Evolutionary conservation across 2,329 filamentous ascomycete species (phyloP).

Genomic region (Rutstroemia sp.): DNA sequence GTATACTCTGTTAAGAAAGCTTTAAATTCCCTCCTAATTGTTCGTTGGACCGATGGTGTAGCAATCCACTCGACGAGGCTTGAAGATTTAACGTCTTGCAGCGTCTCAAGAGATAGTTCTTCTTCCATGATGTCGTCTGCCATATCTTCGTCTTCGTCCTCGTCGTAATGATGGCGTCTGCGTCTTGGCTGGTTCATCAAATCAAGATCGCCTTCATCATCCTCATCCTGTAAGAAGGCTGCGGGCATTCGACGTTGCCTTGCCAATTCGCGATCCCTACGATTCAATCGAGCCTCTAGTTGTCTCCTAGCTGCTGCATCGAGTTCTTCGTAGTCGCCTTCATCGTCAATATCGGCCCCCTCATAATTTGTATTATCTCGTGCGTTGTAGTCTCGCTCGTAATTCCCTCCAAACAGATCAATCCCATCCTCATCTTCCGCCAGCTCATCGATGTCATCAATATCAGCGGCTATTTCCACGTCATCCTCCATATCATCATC

Average conservation of each 20-base stretch:
- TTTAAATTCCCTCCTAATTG: conserved; percentile 95
- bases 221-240: conserved; percentile 68
- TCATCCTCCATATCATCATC: conserved; percentile 66
- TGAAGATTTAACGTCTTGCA: conserved; percentile 87
- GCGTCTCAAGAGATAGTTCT: conserved; percentile 83
- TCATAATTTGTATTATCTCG: conserved; percentile 65
- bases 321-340: conserved; percentile 65
- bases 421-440: conserved; percentile 77
- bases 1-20: conserved; percentile 94
- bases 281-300: conserved; percentile 66
- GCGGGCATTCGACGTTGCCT: conserved; percentile 60
- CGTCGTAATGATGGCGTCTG: conserved; percentile 84
- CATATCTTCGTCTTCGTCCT: conserved; percentile 88
- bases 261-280: conserved; percentile 65
- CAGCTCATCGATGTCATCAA: conserved; percentile 73
- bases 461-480: conserved; percentile 62
- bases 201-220: conserved; percentile 78
- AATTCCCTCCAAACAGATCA: conserved; percentile 68
- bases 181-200: conserved; percentile 79
- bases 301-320: conserved; percentile 58
- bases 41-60: conserved; percentile 80
- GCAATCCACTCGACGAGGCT: conserved; percentile 95
- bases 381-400: conserved; percentile 61
- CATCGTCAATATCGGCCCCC: conserved; percentile 67
- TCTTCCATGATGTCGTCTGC: conserved; percentile 92